phyloP scores from a whole-genome alignment of 768 basidiomycete genomes.

The Lentinula sp. region DNA sequence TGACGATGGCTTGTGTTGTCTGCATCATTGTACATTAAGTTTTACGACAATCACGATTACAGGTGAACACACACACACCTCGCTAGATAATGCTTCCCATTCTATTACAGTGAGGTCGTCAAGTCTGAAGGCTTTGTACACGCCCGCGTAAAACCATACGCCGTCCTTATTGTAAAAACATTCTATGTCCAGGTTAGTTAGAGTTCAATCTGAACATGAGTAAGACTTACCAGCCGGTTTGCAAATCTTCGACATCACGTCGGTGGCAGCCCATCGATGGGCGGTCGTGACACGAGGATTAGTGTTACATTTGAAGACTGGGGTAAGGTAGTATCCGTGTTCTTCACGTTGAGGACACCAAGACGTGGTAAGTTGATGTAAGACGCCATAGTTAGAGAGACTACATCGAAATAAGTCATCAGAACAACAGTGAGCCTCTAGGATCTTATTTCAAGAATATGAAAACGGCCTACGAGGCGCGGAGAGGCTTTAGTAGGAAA shows the following conservation, averaged over 20 bases:
- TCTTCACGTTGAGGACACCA: slow-evolving; percentile 84
- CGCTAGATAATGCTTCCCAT: slow-evolving; percentile 59
- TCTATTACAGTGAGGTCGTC: slow-evolving; percentile 62
- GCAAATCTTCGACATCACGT: slow-evolving; percentile 52
- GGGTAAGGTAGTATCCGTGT: slow-evolving; percentile 72
- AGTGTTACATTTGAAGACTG: slow-evolving; percentile 72
- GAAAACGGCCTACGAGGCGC: slow-evolving; percentile 42
- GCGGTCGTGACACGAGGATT: slow-evolving; percentile 73
- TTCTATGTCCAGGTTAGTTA: slow-evolving; percentile 32
- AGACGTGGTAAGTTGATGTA: slow-evolving; percentile 60
- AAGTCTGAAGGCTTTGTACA: slow-evolving; percentile 61
- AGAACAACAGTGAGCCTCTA: neutral
- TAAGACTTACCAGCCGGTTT: slow-evolving; percentile 52
- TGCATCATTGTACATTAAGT: slow-evolving; percentile 19
- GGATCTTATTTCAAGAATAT: neutral
- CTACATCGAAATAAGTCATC: slow-evolving; percentile 25
- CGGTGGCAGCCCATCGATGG: slow-evolving; percentile 66
- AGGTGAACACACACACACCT: slow-evolving; percentile 36
- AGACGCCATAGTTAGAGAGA: slow-evolving; percentile 58
- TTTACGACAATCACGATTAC: neutral
- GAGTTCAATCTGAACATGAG: neutral
- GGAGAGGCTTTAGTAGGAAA: slow-evolving; percentile 37
- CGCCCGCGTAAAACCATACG: slow-evolving; percentile 81
- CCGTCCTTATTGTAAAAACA: slow-evolving; percentile 81
- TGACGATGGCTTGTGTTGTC: slow-evolving; percentile 63